phyloP scores from a whole-genome alignment of 768 basidiomycete genomes.

The Xanthoconium stramineum region DNA sequence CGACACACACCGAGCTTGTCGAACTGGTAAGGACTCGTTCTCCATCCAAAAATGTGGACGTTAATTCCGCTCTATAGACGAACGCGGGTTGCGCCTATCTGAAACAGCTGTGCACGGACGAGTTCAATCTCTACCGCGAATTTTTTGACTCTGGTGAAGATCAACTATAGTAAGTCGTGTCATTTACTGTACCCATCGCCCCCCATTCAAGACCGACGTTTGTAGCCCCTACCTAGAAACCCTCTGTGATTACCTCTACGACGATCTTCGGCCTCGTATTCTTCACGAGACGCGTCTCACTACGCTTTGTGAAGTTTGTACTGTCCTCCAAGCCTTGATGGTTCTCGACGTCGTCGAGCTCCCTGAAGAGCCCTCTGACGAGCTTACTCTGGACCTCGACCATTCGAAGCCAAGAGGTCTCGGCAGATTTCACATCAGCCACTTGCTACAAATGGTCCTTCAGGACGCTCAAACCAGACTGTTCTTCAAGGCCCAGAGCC shows the following conservation, averaged over 20 bases:
- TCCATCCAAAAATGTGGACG: neutral
- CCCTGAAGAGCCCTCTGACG: constrained; percentile 28
- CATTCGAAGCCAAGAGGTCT: constrained; percentile 39
- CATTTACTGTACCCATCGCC: neutral
- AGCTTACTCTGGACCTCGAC: constrained; percentile 40
- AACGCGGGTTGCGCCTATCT: constrained; percentile 89
- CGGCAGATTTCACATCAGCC: constrained; percentile 70
- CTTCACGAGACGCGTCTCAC: constrained; percentile 88
- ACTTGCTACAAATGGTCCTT: constrained; percentile 82
- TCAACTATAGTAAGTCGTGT: constrained; percentile 55
- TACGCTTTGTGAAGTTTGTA: constrained; percentile 92
- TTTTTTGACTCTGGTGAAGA: constrained; percentile 89
- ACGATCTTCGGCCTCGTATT: constrained; percentile 93
- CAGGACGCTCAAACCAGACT: constrained; percentile 95
- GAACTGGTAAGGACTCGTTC: constrained; percentile 60
- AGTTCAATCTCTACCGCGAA: constrained; percentile 79
- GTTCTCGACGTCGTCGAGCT: constrained; percentile 70
- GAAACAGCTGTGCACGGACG: constrained; percentile 86
- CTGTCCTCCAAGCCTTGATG: constrained; percentile 94
- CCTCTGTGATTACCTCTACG: constrained; percentile 91
- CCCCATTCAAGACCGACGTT: constrained; percentile 4
- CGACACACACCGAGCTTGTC: constrained; percentile 76
- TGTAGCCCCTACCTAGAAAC: constrained; percentile 85
- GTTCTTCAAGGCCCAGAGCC: constrained; percentile 93
- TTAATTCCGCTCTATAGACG: constrained; percentile 49